Percentiles rank a stretch among this genome's conserved stretches.
Evolutionary conservation across 108 stramenopile genomes (phyloP).

Genomic region (Stephanodiscus minutulus): DNA sequence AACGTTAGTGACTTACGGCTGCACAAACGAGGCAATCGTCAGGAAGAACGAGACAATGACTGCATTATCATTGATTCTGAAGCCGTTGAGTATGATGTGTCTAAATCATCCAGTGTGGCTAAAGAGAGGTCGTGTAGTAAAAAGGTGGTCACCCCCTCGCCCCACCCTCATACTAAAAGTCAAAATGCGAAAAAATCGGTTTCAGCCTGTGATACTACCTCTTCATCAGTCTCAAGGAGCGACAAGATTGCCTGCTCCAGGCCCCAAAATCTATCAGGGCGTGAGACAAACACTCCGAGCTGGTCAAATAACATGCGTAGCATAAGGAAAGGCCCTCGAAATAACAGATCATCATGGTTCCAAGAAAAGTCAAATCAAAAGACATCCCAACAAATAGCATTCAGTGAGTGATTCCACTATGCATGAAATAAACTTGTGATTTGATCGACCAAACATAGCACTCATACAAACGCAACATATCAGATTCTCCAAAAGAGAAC

Average conservation of each 20-base stretch:
- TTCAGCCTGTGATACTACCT: constrained; percentile 5
- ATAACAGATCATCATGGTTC: constrained; percentile 30
- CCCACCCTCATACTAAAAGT: constrained; percentile 27
- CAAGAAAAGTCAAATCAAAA: constrained; percentile 41
- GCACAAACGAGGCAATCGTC: constrained; percentile 31
- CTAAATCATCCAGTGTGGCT: neutral
- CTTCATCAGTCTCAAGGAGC: constrained; percentile 3
- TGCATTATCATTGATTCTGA: constrained; percentile 28
- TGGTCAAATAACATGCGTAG: constrained; percentile 12
- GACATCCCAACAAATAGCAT: constrained; percentile 28
- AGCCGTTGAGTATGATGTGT: neutral
- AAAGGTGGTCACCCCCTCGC: constrained; percentile 44
- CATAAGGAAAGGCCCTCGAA: constrained; percentile 11
- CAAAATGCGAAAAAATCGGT: neutral
- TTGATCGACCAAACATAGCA: constrained; percentile 28
- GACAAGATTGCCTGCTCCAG: neutral
- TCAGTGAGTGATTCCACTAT: constrained; percentile 15
- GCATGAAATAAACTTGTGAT: constrained; percentile 21
- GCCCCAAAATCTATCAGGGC: constrained; percentile 7
- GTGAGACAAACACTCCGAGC: neutral
- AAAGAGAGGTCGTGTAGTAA: neutral
- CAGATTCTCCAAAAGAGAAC: constrained; percentile 70
- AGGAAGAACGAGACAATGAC: constrained; percentile 26
- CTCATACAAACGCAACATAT: constrained; percentile 40
- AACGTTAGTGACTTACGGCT: constrained; percentile 37